phyloP scores from a whole-genome alignment of 768 basidiomycete genomes.

The Boletus reticuloceps region DNA sequence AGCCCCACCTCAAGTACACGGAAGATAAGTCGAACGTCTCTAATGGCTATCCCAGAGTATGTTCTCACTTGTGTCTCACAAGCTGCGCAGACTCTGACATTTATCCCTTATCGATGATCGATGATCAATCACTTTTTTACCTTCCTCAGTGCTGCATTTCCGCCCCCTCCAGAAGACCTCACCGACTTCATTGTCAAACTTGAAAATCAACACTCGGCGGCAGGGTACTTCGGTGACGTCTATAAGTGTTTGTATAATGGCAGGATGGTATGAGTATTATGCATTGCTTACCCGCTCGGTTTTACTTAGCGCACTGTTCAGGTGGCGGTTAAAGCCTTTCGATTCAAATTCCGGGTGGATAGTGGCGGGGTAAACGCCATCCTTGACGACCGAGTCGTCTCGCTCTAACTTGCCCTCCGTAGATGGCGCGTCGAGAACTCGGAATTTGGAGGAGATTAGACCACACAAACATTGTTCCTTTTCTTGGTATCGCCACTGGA shows the following conservation, averaged over 20 bases:
- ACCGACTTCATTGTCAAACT: background rate
- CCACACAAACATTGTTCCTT: constrained; percentile 1
- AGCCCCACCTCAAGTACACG: too few relatives aligned
- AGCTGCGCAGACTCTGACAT: background rate
- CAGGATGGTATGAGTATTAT: background rate
- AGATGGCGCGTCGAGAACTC: constrained; percentile 2
- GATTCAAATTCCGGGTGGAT: background rate
- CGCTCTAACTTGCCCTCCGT: background rate
- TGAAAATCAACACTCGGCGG: background rate
- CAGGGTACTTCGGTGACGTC: background rate
- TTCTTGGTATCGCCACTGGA: background rate
- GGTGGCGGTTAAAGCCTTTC: constrained; percentile 2
- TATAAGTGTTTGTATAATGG: background rate
- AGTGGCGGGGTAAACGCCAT: background rate
- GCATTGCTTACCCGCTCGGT: background rate
- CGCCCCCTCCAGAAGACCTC: background rate
- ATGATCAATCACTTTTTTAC: background rate
- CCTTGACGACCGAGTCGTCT: background rate
- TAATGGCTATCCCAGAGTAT: too few relatives aligned
- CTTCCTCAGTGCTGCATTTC: background rate
- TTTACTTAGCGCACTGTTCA: background rate
- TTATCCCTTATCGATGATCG: background rate
- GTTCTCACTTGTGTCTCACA: too few relatives aligned
- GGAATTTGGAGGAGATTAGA: constrained; percentile 3
- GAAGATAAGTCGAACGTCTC: too few relatives aligned